These are phyloP conservation scores for Beta macrorhiza DNA, from an alignment of 179 eudicot genomes.

Conservation along the genomic window DNA sequence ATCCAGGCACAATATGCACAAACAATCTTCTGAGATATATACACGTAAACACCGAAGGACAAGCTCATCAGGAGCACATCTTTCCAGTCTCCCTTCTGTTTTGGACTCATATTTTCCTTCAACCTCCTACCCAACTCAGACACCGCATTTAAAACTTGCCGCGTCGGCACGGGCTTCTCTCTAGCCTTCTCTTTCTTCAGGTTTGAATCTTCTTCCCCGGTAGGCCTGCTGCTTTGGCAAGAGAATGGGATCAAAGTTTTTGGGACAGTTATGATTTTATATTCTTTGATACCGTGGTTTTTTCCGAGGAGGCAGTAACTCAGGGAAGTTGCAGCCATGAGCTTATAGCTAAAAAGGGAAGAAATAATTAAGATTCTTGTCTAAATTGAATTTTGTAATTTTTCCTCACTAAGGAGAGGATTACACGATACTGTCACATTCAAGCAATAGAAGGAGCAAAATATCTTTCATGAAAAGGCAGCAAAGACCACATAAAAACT, in stretches of 20 bases:
- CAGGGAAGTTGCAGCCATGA: constrained; percentile 44
- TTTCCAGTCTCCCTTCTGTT: constrained; percentile 84
- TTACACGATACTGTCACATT: background rate
- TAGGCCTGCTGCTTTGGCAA: constrained; percentile 35
- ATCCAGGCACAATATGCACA: constrained; percentile 90
- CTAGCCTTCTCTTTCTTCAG: constrained; percentile 23
- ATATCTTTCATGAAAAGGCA: constrained; percentile 4
- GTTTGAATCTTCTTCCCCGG: constrained; percentile 17
- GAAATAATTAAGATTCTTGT: background rate
- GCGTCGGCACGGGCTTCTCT: constrained; percentile 10
- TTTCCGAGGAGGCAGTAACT: constrained; percentile 30
- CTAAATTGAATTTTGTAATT: background rate
- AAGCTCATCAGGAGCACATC: constrained; percentile 76
- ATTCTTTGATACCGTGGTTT: constrained; percentile 24
- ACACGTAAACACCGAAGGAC: constrained; percentile 85
- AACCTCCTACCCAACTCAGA: constrained; percentile 43
- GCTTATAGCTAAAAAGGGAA: background rate
- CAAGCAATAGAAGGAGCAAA: background rate
- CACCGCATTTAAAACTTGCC: constrained; percentile 22
- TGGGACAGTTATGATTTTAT: constrained; percentile 11
- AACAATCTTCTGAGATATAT: constrained; percentile 81
- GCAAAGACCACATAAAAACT: constrained; percentile 2
- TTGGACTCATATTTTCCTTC: constrained; percentile 70
- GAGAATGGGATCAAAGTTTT: constrained; percentile 19
- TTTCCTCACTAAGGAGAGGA: background rate